Evolutionary conservation across 1,139 yeast species (phyloP).

Genomic region (Yamadazyma blattariae): DNA sequence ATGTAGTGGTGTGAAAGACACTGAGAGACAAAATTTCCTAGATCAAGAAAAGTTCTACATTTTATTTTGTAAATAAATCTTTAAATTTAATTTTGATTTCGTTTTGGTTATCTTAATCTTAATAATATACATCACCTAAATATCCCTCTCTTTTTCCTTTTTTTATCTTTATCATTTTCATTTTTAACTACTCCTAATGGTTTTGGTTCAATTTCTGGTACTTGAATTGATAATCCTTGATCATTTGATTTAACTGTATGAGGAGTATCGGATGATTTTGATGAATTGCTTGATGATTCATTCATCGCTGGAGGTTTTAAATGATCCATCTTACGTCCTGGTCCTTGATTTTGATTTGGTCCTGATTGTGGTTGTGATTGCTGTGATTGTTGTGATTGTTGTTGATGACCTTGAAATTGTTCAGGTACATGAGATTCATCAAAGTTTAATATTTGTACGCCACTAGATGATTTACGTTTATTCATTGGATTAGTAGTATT

Average conservation of each 20-base stretch:
- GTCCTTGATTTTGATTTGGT: constrained; percentile 5
- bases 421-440: constrained; percentile 1
- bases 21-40: no score
- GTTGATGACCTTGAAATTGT: constrained; percentile 4
- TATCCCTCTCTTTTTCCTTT: constrained; percentile 36
- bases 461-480: constrained; percentile 14
- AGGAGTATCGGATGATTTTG: constrained; percentile 27
- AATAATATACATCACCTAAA: no score
- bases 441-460: constrained; percentile 8
- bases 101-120: no score
- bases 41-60: no score
- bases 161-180: constrained; percentile 15
- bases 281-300: constrained; percentile 26
- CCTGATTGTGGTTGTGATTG: constrained; percentile 3
- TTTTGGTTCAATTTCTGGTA: constrained; percentile 17
- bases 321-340: constrained; percentile 8
- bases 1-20: no score
- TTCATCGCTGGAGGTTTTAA: constrained; percentile 29
- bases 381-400: neutral
- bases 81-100: no score
- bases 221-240: constrained; percentile 7
- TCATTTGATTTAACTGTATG: constrained; percentile 21
- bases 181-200: constrained; percentile 34
- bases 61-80: no score
- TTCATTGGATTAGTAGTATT: constrained; percentile 3